Conservation (phyloP, 257 asterid species). For the Rubia yunnanensis region DNA sequence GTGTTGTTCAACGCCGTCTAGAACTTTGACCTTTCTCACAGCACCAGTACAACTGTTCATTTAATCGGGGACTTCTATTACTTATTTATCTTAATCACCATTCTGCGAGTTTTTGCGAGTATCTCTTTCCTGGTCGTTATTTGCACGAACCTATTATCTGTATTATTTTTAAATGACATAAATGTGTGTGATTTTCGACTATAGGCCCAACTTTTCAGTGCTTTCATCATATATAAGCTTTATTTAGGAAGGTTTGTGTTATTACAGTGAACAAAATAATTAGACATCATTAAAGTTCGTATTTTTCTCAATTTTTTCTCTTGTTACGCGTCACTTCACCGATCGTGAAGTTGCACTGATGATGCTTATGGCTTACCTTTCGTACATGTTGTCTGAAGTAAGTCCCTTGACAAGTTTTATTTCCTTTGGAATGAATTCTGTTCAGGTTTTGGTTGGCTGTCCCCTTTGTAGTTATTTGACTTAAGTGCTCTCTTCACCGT, state of each 20-base stretch:
- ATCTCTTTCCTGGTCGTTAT: slow-evolving; percentile 12
- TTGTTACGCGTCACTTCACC: slow-evolving; percentile 76
- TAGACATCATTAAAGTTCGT: background rate
- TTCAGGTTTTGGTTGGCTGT: too few relatives aligned
- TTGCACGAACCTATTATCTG: too few relatives aligned
- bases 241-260: slow-evolving; percentile 64
- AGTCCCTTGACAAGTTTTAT: too few relatives aligned
- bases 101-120: slow-evolving; percentile 73
- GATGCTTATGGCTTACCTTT: too few relatives aligned
- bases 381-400: too few relatives aligned
- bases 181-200: slow-evolving; percentile 13
- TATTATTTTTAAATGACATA: slow-evolving; percentile 10
- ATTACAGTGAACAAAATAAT: background rate
- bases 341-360: slow-evolving; percentile 97
- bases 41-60: slow-evolving; percentile 33
- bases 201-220: slow-evolving; percentile 89
- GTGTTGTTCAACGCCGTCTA: slow-evolving; percentile 95
- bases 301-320: slow-evolving; percentile 2
- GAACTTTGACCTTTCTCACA: slow-evolving; percentile 76
- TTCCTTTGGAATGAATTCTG: too few relatives aligned
- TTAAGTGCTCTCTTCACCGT: too few relatives aligned
- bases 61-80: slow-evolving; percentile 64
- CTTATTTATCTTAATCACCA: slow-evolving; percentile 63
- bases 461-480: too few relatives aligned
- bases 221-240: slow-evolving; percentile 77